These are phyloP conservation scores for Capsella rubella DNA, from an alignment of 441 rosid species.

Conservation along the genomic window DNA sequence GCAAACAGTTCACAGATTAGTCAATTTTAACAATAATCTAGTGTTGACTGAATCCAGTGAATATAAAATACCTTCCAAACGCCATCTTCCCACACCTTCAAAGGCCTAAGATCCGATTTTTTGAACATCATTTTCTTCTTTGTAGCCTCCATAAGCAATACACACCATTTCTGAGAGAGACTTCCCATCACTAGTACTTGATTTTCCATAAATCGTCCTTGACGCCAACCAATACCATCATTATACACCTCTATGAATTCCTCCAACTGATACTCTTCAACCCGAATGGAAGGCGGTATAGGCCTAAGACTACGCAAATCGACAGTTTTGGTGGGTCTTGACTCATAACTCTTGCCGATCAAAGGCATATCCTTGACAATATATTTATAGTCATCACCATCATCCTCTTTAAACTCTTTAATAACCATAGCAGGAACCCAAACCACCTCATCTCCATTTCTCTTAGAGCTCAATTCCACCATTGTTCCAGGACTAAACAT, in stretches of 20 bases:
- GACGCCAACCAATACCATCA: constrained; percentile 42
- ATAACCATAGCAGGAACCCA: constrained; percentile 68
- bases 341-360: constrained; percentile 9
- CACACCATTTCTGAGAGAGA: constrained; percentile 50
- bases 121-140: constrained; percentile 45
- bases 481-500: constrained; percentile 31
- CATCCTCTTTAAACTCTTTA: constrained; percentile 44
- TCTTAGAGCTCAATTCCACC: constrained; percentile 54
- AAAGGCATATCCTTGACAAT: constrained; percentile 50
- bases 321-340: constrained; percentile 31
- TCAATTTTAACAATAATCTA: neutral
- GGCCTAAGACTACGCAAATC: constrained; percentile 57
- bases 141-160: constrained; percentile 51
- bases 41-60: neutral
- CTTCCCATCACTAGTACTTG: constrained; percentile 30
- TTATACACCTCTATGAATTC: constrained; percentile 54
- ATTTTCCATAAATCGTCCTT: constrained; percentile 45
- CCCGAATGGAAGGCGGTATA: constrained; percentile 49
- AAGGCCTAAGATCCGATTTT: constrained; percentile 61
- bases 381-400: constrained; percentile 42
- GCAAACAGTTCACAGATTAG: neutral
- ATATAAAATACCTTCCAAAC: constrained; percentile 27
- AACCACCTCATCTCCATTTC: constrained; percentile 37
- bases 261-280: constrained; percentile 51
- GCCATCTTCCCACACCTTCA: constrained; percentile 44